phyloP scores from a whole-genome alignment of 148 eudicot genomes.

The Euryodendron excelsum region DNA sequence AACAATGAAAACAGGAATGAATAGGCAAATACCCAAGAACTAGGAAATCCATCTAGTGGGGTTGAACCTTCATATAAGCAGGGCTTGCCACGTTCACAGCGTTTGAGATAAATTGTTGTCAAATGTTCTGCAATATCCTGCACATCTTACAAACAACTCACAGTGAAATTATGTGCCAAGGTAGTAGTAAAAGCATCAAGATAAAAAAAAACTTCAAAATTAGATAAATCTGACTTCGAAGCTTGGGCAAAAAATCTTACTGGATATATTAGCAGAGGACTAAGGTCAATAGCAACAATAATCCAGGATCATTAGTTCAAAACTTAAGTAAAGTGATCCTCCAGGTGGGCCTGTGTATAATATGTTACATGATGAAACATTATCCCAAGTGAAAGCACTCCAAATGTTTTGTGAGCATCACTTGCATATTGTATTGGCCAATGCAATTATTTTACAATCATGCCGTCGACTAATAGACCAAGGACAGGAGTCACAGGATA shows the following conservation, averaged over 20 bases:
- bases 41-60: slow-evolving; percentile 87
- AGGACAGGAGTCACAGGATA: no score
- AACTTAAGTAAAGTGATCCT: background rate
- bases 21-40: slow-evolving; percentile 66
- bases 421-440: background rate
- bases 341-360: no score
- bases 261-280: background rate
- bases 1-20: background rate
- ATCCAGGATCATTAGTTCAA: background rate
- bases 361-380: background rate
- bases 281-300: background rate
- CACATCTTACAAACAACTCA: slow-evolving; percentile 13
- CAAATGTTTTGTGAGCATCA: no score
- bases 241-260: background rate
- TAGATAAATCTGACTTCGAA: background rate
- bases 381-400: background rate
- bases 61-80: slow-evolving; percentile 97
- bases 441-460: background rate
- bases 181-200: background rate
- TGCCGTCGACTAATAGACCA: no score
- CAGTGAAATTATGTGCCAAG: background rate
- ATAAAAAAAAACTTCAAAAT: background rate
- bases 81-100: slow-evolving; percentile 90
- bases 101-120: slow-evolving; percentile 77
- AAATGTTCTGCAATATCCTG: slow-evolving; percentile 98